Evolutionary conservation across 805 yeast genomes (phyloP), one percentile per base, ranked within the genome.

Genomic region (Spathaspora hagerdaliae): DNA sequence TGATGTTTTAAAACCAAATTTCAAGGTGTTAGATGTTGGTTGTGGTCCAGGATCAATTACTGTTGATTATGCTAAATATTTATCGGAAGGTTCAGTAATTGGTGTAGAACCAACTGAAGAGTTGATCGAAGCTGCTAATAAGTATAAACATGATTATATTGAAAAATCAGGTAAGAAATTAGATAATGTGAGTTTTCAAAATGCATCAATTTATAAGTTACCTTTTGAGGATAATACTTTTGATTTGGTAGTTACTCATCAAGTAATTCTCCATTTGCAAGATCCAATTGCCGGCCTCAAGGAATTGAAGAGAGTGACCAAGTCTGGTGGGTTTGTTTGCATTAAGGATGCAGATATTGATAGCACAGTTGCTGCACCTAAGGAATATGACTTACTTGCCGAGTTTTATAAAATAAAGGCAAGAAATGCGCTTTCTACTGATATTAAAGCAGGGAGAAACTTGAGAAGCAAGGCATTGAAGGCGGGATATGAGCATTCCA

Each of bases 11-110:
- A 55, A 63, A 45, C 52, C 59, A 5, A 51, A 52, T 12, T 51
- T 53, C 35, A 47, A 50, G 33, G 51, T 71, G 7, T 59, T 71
- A 11, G 77, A 71, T 48, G 71, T 70, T 15, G 76, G 76, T 8
- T 63, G 69, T 51, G 77, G 77, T 0, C 75, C 75, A 3, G 76
- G 74, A 0, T 56, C 73, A 5, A 70, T 71, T 32, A 65, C 72
- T 5, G 37, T 50, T 6, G 73, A 63, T 44, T 47, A 71, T 19
- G 67, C 66, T 13, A 51, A 55, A 32, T 63, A 64, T 41, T 61
- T 63, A 3, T 49, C 53, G 6, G 40, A 48, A 29, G 70, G 65
- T 15, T 49, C 45, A 27, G 58, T 65, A 6, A 52, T 61, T 42
- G 75, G 71, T 1, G 47, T 64, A 5, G 73, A 67, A 34, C 62